Evolutionary conservation across 768 basidiomycete species (phyloP).

Genomic region (Rhizopogon roseolus): DNA sequence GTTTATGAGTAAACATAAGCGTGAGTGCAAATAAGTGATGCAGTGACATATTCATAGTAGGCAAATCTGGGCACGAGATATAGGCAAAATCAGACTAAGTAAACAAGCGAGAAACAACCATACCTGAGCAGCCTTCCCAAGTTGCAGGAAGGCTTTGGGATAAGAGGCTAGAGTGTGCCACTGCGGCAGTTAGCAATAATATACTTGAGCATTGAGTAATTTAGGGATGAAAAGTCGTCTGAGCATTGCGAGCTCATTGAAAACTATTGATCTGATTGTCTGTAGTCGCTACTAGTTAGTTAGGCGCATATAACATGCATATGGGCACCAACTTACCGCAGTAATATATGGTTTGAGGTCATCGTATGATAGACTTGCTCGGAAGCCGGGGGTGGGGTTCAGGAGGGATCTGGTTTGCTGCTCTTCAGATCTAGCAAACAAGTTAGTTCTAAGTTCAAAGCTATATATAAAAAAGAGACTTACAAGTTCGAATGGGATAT

Average conservation of each 20-base stretch:
- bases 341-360: neutral
- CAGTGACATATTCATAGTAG: no score
- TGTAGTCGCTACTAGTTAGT: neutral
- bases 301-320: neutral
- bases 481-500: no score
- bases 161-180: neutral
- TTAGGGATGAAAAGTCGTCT: neutral
- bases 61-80: no score
- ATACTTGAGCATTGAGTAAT: neutral
- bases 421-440: neutral
- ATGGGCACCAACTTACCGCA: neutral
- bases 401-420: neutral
- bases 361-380: neutral
- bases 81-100: no score
- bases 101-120: no score
- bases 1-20: no score
- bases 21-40: no score
- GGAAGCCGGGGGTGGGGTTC: neutral
- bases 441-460: neutral
- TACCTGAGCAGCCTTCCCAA: neutral
- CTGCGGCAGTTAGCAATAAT: neutral
- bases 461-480: no score
- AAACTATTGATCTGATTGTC: neutral
- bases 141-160: conserved; percentile 1
- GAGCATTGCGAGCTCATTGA: neutral